Conservation (phyloP, 1,139 yeast genomes). For the Blastobotrys persicus region DNA sequence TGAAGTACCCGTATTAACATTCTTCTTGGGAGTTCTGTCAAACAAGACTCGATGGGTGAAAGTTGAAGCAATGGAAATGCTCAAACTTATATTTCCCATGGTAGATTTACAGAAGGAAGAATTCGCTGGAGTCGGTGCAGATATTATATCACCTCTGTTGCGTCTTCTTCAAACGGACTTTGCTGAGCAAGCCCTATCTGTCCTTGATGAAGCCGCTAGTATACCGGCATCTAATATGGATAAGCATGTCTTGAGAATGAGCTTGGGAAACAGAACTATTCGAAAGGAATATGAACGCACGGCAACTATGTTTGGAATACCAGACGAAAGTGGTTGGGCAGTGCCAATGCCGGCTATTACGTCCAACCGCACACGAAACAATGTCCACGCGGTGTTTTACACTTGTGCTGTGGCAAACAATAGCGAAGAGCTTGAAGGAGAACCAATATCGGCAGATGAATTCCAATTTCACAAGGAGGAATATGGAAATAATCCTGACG, state of each 20-base stretch:
- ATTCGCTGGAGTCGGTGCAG: conserved; percentile 91
- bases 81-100: conserved; percentile 71
- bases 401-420: conserved; percentile 55
- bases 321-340: conserved; percentile 98
- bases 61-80: conserved; percentile 69
- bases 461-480: conserved; percentile 58
- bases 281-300: conserved; percentile 81
- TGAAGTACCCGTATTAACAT: conserved; percentile 71
- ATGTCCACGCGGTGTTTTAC: conserved; percentile 92
- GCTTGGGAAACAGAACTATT: conserved; percentile 77
- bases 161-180: conserved; percentile 79
- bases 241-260: conserved; percentile 85
- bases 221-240: conserved; percentile 92
- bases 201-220: conserved; percentile 76
- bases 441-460: conserved; percentile 32
- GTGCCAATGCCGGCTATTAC: conserved; percentile 92
- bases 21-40: conserved; percentile 72
- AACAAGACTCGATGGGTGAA: conserved; percentile 79
- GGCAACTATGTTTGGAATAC: conserved; percentile 90
- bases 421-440: conserved; percentile 20
- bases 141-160: conserved; percentile 82
- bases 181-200: conserved; percentile 86
- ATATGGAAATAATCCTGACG: conserved; percentile 34
- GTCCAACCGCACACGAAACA: conserved; percentile 82
- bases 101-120: conserved; percentile 77